Base-by-base conservation (phyloP, 371 early-diverging fungal species). In the Capillidium heterosporum region DNA sequence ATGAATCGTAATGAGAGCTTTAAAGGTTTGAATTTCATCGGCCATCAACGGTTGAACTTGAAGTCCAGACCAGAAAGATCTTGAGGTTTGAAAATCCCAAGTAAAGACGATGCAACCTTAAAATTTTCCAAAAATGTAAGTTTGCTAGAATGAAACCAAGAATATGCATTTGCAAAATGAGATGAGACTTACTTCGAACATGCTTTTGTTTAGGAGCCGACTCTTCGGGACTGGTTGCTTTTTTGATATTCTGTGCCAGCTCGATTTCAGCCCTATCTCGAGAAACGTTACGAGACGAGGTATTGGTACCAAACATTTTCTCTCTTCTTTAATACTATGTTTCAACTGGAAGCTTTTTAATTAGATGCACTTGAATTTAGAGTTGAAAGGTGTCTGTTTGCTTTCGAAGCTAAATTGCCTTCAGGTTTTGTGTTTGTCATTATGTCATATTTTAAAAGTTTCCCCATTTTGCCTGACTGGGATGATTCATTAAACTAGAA, bases 201-300 rank as follows among this genome's bases (percentile, higher is more conserved):
- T 96, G 97, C 71, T 96, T 96, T 65, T 93, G 94, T 69, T 96
- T 96, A 57, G 97, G 97, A 13, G 97, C 88, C 13, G 84, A 78
- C 67, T 96, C 95, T 48, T 93, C 95, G 27, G 72, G 59, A 49
- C 79, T 81, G 15, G 88, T 84, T 15, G 95, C 94, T 71, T 96
- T 96, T 63, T 83, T 87, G 57, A 95, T 87, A 65, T 85, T 81
- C 35, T 73, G 74, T 55, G 87, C 74, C 32, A 95, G 79, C 55
- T 91, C 90, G 46, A 81, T 64, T 66, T 95, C 96, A 46, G 84
- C 80, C 72, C 86, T 91, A 57, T 75, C 79, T 44, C 75, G 64
- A 67, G 76, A 75, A 28, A 56, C 47, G 15, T 46, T 19, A 10
- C 56, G 42, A 5, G 29, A 21, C 23, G 41, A 31, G 21, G 39